phyloP scores from a whole-genome alignment of 306 rosid genomes.

The Arachis stenosperma region DNA sequence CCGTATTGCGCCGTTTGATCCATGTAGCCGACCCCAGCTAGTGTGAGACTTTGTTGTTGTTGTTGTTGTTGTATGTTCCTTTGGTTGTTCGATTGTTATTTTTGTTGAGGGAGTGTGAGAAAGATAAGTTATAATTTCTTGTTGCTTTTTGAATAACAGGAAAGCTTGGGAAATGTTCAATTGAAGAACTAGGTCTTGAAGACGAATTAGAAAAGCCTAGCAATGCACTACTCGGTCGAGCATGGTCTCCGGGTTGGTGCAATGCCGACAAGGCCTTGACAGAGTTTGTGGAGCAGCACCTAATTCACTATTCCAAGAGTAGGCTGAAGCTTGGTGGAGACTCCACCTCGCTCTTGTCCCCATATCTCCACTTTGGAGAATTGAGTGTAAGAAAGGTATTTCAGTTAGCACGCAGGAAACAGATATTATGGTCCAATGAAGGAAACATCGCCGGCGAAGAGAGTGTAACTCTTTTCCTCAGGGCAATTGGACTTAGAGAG shows the following conservation, averaged over 20 bases:
- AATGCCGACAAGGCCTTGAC: conserved; percentile 69
- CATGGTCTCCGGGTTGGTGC: conserved; percentile 98
- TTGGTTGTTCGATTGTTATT: background rate
- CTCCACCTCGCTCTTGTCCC: conserved; percentile 86
- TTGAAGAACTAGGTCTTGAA: conserved; percentile 83
- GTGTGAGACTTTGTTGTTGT: no score
- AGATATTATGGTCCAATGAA: conserved; percentile 71
- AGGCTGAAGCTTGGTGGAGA: conserved; percentile 66
- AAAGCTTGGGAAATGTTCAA: conserved; percentile 47
- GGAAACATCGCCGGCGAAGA: conserved; percentile 69
- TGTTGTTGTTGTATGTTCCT: no score
- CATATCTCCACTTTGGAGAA: conserved; percentile 92
- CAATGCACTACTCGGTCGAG: conserved; percentile 86
- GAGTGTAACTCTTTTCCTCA: conserved; percentile 68
- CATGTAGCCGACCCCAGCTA: no score
- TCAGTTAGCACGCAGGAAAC: conserved; percentile 67
- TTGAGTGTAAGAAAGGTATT: conserved; percentile 79
- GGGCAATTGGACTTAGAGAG: conserved; percentile 89
- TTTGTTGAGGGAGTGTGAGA: background rate
- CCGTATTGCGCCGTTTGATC: background rate
- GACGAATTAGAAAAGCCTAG: conserved; percentile 80
- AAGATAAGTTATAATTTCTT: conserved; percentile 24
- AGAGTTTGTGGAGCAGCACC: conserved; percentile 68
- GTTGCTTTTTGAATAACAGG: conserved; percentile 55
- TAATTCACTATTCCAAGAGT: conserved; percentile 66